phyloP scores from a whole-genome alignment of 2,329 filamentous ascomycete genomes.

The Colletotrichum somersetense region DNA sequence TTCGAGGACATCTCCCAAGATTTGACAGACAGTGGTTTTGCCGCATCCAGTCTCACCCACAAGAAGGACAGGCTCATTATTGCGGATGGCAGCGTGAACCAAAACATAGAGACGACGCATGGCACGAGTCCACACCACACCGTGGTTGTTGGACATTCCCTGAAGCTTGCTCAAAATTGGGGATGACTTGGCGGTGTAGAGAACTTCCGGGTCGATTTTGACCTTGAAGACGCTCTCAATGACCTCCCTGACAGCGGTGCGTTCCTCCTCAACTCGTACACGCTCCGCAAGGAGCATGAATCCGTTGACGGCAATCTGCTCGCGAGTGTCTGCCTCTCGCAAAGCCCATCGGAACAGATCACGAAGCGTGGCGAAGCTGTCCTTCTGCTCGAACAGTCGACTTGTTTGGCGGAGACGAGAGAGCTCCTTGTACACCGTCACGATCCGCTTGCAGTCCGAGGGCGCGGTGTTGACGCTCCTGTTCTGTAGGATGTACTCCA shows the following conservation, averaged over 20 bases:
- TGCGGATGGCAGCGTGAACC: conserved; percentile 85
- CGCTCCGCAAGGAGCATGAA: conserved; percentile 97
- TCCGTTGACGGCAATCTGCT: conserved; percentile 90
- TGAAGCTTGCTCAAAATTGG: conserved; percentile 67
- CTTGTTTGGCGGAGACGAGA: conserved; percentile 90
- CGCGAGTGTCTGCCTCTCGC: conserved; percentile 83
- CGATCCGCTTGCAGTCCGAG: conserved; percentile 91
- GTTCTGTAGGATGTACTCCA: conserved; percentile 91
- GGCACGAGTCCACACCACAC: conserved; percentile 92
- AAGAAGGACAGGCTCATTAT: conserved; percentile 93
- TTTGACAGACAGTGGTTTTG: conserved; percentile 96
- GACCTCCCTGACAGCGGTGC: conserved; percentile 83
- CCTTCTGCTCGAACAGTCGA: conserved; percentile 95
- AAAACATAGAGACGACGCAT: conserved; percentile 94
- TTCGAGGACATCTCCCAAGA: conserved; percentile 83
- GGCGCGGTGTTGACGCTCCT: conserved; percentile 88
- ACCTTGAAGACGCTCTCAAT: conserved; percentile 94
- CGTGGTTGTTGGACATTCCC: conserved; percentile 64
- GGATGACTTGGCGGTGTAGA: conserved; percentile 76
- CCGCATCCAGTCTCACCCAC: conserved; percentile 98
- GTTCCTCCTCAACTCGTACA: conserved; percentile 91
- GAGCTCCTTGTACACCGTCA: conserved; percentile 92
- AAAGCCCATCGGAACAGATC: conserved; percentile 97
- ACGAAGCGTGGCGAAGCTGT: conserved; percentile 94
- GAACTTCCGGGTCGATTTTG: conserved; percentile 76